Conservation (phyloP, 495 filamentous ascomycete species). For the Penicillium tannophilum region DNA sequence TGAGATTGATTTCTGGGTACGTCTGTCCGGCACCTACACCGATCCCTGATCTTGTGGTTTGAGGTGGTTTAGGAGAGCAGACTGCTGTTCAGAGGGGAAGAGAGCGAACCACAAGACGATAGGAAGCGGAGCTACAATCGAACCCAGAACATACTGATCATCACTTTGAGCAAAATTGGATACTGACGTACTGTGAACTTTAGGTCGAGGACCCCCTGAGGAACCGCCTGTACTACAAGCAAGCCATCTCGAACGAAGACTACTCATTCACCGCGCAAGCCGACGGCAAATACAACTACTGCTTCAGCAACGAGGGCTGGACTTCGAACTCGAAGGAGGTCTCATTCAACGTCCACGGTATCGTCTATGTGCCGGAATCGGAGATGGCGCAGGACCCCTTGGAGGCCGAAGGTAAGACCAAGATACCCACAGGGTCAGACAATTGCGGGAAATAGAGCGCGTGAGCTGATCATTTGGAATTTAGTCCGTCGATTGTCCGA, state of each 20-base stretch:
- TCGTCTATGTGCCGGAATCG: slow-evolving; percentile 92
- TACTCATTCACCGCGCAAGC: slow-evolving; percentile 83
- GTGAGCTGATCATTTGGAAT: slow-evolving; percentile 17
- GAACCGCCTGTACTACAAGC: slow-evolving; percentile 75
- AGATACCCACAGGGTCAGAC: not conserved
- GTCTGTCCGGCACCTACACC: slow-evolving; percentile 18
- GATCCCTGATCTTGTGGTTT: not conserved
- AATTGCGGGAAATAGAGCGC: not conserved
- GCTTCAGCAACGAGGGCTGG: slow-evolving; percentile 99
- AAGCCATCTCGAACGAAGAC: slow-evolving; percentile 81
- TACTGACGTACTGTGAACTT: slow-evolving; percentile 5
- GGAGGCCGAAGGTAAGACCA: slow-evolving; percentile 73
- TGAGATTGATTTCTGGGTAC: slow-evolving; percentile 97
- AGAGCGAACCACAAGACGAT: not conserved
- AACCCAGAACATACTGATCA: not conserved
- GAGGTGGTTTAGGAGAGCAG: not conserved
- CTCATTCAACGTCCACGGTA: slow-evolving; percentile 97
- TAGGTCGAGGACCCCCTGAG: slow-evolving; percentile 80
- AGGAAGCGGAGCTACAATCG: not conserved
- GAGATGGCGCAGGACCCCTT: slow-evolving; percentile 85
- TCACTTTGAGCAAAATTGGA: not conserved
- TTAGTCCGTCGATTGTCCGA: slow-evolving; percentile 84
- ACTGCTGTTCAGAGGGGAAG: not conserved
- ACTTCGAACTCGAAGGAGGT: slow-evolving; percentile 91
- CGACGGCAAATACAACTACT: slow-evolving; percentile 93